Percentiles rank a stretch among this genome's conserved stretches.
phyloP scores from a whole-genome alignment of 805 yeast species.

The Komagataella populi region DNA sequence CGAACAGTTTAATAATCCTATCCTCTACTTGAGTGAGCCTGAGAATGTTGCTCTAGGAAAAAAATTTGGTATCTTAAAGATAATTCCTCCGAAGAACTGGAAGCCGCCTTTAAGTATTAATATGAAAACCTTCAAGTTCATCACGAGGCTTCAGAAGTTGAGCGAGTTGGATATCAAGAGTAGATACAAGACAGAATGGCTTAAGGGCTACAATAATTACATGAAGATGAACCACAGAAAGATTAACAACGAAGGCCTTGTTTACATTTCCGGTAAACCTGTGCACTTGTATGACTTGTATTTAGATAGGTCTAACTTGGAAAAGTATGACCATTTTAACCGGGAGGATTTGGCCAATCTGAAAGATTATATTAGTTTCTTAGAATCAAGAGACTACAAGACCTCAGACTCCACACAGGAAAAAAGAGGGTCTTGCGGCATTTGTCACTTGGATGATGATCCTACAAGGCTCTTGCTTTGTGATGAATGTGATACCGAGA shows the following conservation, averaged over 20 bases:
- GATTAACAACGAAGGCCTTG: conserved; percentile 3
- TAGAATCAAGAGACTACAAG: conserved; percentile 3
- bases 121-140: conserved; percentile 39
- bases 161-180: conserved; percentile 51
- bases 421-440: conserved; percentile 8
- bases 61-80: conserved; percentile 35
- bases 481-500: conserved; percentile 59
- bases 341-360: conserved; percentile 6
- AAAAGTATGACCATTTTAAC: background rate
- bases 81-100: conserved; percentile 41
- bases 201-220: conserved; percentile 46
- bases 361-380: conserved; percentile 7
- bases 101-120: conserved; percentile 43
- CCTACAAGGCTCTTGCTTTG: conserved; percentile 44
- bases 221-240: conserved; percentile 26
- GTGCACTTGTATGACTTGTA: conserved; percentile 19
- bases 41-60: conserved; percentile 27
- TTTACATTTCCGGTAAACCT: conserved; percentile 1
- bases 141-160: conserved; percentile 54
- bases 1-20: conserved; percentile 35
- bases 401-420: conserved; percentile 1
- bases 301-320: conserved; percentile 3
- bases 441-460: conserved; percentile 32
- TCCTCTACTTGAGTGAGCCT: conserved; percentile 28
- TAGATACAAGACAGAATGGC: conserved; percentile 49